Base-by-base conservation (phyloP, 139 green algal species). In the Haematococcus lacustris region DNA sequence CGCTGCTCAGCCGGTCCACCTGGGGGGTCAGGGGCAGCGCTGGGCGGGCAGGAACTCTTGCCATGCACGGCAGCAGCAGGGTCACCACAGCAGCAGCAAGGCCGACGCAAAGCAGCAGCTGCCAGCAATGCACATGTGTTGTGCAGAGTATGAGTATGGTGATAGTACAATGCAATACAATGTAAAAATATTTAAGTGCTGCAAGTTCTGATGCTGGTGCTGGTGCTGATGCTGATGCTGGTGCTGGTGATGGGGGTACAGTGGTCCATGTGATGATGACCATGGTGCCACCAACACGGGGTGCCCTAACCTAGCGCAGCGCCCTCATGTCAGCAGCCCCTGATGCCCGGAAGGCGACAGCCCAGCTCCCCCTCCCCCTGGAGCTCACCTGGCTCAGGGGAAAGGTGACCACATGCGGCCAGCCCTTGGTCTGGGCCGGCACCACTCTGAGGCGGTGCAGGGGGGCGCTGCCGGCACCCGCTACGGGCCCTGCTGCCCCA, bases 361-460 rank as follows among this genome's bases (percentile, higher is more conserved):
- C 34, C 34, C 25, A 26, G 34, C 64, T 17, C 26, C 59, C 59
- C n/a, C 62, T 28, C 33, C 3, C 64, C 17, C 47, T 76, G 35
- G 34, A 69, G 50, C 51, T 5, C 63, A 88, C 70, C 73, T 88
- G 78, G 0, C 70, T 50, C 25, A 95, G 75, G 0, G 79, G 71
- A 28, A 91, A 53, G 0, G 80, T 71, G 32, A 93, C 76, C 53
- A 94, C 85, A n/a, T 81, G 50, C 0, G 89, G 74, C 30, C 64
- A 64, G 1, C 81, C 78, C 30, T 64, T 65, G 38, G 71, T 66
- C 38, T 71, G 69, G 0, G 60, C 70, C 37, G 75, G 63, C 47
- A 84, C 35, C 71, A 68, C 47, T 2, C 67, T 43, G 43, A 85
- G 59, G 41, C 32, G 33, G 1, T 73, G 82, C 74, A 50, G n/a